phyloP scores from a whole-genome alignment of 225 moss, liverwort and hornwort genomes.

The Pleurozium schreberi region DNA sequence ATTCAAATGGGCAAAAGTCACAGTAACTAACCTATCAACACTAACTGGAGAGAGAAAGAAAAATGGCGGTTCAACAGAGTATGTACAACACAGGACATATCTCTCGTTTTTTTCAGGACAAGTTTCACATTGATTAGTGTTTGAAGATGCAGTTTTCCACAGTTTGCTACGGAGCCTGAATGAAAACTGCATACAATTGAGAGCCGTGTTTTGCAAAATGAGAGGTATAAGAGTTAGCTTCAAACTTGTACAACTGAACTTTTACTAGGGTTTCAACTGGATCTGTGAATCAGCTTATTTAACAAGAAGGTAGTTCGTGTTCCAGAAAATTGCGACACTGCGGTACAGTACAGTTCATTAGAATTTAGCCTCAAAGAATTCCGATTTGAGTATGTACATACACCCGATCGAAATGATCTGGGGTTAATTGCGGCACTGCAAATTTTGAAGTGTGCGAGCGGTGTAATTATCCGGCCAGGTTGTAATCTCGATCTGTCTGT shows the following conservation, averaged over 20 bases:
- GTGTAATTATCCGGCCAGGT: not conserved
- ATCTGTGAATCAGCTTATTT: not conserved
- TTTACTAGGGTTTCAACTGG: not conserved
- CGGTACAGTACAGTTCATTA: not conserved
- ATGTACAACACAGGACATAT: not conserved
- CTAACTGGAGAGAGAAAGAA: not conserved
- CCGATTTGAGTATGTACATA: no score
- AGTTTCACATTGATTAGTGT: not conserved
- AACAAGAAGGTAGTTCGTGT: not conserved
- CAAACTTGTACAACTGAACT: not conserved
- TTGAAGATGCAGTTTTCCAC: not conserved
- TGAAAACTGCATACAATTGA: not conserved
- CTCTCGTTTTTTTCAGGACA: no score
- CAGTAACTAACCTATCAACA: not conserved
- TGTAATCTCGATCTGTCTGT: not conserved
- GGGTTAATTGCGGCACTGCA: not conserved
- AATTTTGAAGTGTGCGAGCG: not conserved
- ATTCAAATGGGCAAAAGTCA: no score
- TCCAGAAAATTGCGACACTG: not conserved
- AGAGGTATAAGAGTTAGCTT: not conserved
- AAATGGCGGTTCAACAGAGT: not conserved
- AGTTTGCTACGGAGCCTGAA: no score
- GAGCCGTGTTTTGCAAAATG: not conserved
- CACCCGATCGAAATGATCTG: not conserved
- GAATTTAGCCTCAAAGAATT: not conserved